Conservation (phyloP, 257 asterid genomes). For the Nicotiana sylvestris region DNA sequence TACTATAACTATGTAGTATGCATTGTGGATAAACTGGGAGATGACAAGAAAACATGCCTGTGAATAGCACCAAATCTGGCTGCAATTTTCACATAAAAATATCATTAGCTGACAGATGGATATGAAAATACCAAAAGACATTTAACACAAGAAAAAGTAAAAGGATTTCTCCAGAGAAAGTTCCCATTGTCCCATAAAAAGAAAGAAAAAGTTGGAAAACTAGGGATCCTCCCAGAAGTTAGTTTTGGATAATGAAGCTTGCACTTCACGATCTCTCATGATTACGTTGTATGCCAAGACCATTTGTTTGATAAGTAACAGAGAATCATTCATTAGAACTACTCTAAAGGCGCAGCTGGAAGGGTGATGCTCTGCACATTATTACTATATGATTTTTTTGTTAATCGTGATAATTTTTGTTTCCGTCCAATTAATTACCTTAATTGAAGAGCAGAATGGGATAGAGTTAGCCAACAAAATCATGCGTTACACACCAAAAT, state of each 20-base stretch:
- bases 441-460: neutral
- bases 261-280: neutral
- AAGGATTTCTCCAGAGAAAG: neutral
- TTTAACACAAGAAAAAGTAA: neutral
- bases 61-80: slow-evolving; percentile 95
- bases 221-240: neutral
- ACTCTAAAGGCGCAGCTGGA: neutral
- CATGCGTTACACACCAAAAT: neutral
- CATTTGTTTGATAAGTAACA: neutral
- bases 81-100: slow-evolving; percentile 44
- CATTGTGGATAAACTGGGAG: slow-evolving; percentile 11
- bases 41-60: slow-evolving; percentile 66
- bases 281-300: neutral
- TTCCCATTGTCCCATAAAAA: neutral
- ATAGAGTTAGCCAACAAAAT: neutral
- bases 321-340: neutral
- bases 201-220: neutral
- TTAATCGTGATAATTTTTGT: neutral
- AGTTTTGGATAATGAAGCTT: neutral
- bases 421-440: neutral
- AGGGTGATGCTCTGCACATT: too few relatives aligned
- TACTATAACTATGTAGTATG: neutral
- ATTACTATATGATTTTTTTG: neutral
- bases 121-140: slow-evolving; percentile 9
- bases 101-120: slow-evolving; percentile 23